A percentile compares a stretch with the other conserved stretches of the same genome.
These are phyloP conservation scores for Ilyonectria destructans DNA, from an alignment of 2,329 filamentous ascomycete genomes.

Conservation along the genomic window DNA sequence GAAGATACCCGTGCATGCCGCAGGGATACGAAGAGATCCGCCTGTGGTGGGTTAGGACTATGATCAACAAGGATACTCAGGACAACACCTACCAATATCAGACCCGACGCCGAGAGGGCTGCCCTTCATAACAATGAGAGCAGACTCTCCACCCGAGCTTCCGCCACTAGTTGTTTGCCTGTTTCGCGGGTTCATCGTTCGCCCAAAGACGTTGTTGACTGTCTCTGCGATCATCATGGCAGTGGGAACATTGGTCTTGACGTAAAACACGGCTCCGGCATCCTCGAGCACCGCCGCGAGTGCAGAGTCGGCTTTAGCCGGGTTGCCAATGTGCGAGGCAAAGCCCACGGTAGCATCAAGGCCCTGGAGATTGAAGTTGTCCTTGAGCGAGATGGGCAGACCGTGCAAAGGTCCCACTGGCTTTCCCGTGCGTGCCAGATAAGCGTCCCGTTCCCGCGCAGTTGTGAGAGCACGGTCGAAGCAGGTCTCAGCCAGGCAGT, in stretches of 20 bases:
- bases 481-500: constrained; percentile 69
- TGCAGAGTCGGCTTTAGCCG: constrained; percentile 62
- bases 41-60: constrained; percentile 47
- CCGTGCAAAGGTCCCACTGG: constrained; percentile 76
- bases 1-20: constrained; percentile 72
- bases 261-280: constrained; percentile 70
- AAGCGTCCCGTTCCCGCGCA: constrained; percentile 66
- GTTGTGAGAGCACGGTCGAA: constrained; percentile 68
- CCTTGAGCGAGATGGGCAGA: constrained; percentile 78
- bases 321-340: constrained; percentile 72
- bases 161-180: constrained; percentile 74
- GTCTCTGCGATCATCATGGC: constrained; percentile 80
- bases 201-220: constrained; percentile 77
- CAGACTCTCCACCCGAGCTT: constrained; percentile 78
- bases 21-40: constrained; percentile 69
- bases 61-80: rapidly evolving
- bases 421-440: constrained; percentile 64
- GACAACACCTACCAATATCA: constrained; percentile 65
- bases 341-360: constrained; percentile 77
- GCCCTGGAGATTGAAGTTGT: constrained; percentile 77
- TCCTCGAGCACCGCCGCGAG: constrained; percentile 61
- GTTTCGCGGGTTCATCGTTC: constrained; percentile 75
- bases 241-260: constrained; percentile 73
- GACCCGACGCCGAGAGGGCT: constrained; percentile 75
- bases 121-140: constrained; percentile 73